Evolutionary conservation across 768 basidiomycete species (phyloP).

Genomic region (Mycena capillaripes): DNA sequence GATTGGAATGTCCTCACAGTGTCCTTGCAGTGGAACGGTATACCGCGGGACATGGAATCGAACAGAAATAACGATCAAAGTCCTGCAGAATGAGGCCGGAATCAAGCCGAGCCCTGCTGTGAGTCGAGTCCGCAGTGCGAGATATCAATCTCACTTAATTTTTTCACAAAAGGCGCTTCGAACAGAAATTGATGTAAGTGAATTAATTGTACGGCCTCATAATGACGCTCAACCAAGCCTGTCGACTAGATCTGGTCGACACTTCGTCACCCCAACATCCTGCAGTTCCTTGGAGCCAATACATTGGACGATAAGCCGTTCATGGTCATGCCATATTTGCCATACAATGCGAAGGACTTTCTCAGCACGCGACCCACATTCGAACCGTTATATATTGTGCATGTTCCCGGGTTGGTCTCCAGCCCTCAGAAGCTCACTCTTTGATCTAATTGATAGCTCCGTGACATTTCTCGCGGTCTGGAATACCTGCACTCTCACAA

Average conservation of each 20-base stretch:
- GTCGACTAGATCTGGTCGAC: slow-evolving; percentile 31
- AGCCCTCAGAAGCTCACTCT: background rate
- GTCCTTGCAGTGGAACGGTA: slow-evolving; percentile 29
- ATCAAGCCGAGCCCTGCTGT: slow-evolving; percentile 28
- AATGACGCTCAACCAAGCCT: background rate
- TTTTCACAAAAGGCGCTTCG: slow-evolving; percentile 9
- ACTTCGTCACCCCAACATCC: slow-evolving; percentile 34
- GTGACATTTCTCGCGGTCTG: slow-evolving; percentile 16
- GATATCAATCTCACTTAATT: background rate
- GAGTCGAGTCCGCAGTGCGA: background rate
- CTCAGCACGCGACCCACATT: background rate
- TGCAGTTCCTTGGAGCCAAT: slow-evolving; percentile 35
- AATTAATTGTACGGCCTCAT: background rate
- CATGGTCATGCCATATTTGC: slow-evolving; percentile 23
- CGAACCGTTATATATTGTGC: slow-evolving; percentile 21
- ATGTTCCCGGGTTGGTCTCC: background rate
- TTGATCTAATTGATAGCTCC: background rate
- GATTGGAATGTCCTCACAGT: background rate
- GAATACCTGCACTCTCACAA: no score
- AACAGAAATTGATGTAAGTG: slow-evolving; percentile 26
- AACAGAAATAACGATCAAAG: slow-evolving; percentile 32
- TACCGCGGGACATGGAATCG: slow-evolving; percentile 37
- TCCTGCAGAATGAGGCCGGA: slow-evolving; percentile 26
- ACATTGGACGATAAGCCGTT: slow-evolving; percentile 29
- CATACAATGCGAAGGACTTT: slow-evolving; percentile 22